Evolutionary conservation across 129 eudicot species (phyloP).

Genomic region (Gnaphalium uliginosum): DNA sequence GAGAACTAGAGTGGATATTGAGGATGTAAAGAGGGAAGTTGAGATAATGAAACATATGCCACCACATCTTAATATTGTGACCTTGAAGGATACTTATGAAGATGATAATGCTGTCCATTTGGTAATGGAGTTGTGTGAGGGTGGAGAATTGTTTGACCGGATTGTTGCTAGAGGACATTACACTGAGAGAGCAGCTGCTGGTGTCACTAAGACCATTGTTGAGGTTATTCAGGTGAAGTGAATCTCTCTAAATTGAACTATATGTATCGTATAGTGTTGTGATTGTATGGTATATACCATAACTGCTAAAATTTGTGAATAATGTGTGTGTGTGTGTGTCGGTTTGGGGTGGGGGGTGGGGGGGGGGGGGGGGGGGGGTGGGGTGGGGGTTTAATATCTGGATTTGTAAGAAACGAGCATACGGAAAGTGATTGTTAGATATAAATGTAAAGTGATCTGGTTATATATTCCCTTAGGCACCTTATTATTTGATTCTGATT

Average conservation of each 20-base stretch:
- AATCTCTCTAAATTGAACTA: background rate
- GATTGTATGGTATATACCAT: background rate
- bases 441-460: background rate
- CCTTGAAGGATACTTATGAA: conserved; percentile 81
- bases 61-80: conserved; percentile 71
- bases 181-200: conserved; percentile 90
- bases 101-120: conserved; percentile 83
- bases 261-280: conserved; percentile 11
- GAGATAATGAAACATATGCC: conserved; percentile 92
- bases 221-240: conserved; percentile 84
- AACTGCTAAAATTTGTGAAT: background rate
- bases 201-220: conserved; percentile 67
- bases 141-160: conserved; percentile 91
- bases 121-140: conserved; percentile 94
- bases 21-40: conserved; percentile 89
- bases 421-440: background rate
- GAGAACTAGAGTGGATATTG: conserved; percentile 80
- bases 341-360: background rate
- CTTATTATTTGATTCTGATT: background rate
- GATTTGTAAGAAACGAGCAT: too few species aligned
- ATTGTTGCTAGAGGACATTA: conserved; percentile 94
- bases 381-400: too few species aligned
- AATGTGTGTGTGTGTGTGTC: background rate
- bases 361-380: too few species aligned
- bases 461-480: background rate